Conservation (phyloP, 352 stramenopile species). For the Thraustotheca clavata region DNA sequence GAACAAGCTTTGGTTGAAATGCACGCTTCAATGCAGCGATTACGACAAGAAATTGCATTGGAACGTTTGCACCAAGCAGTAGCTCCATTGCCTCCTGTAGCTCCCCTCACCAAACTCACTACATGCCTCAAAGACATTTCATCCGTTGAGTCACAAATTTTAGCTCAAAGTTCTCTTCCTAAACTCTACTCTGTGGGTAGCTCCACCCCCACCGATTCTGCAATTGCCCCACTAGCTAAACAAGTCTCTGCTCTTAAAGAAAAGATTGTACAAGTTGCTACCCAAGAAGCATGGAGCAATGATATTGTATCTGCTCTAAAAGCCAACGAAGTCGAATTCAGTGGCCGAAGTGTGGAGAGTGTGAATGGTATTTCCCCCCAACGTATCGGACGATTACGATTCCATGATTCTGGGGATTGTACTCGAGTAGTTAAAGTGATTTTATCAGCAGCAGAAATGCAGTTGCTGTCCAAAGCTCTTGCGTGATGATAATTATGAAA, state of each 20-base stretch:
- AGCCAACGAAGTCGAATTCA: constrained; percentile 13
- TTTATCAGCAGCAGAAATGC: constrained; percentile 9
- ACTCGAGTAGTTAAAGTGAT: background rate
- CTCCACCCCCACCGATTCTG: background rate
- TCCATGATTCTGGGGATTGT: background rate
- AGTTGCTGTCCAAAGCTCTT: background rate
- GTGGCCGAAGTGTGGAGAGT: background rate
- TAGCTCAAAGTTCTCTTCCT: background rate
- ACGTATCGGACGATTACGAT: constrained; percentile 4
- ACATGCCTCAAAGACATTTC: background rate
- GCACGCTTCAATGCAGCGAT: background rate
- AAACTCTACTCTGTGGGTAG: constrained; percentile 4
- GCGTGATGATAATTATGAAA: no score
- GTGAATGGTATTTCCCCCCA: background rate
- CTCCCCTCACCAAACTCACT: background rate
- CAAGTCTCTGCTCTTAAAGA: background rate
- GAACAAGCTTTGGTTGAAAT: background rate
- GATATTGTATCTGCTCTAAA: background rate
- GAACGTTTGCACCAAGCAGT: background rate
- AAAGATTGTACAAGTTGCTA: background rate
- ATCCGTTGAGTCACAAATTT: background rate
- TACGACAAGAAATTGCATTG: background rate
- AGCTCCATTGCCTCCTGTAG: background rate
- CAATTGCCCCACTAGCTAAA: background rate
- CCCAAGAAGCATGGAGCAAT: background rate